Evolutionary conservation across 2,329 filamentous ascomycete species (phyloP).

Genomic region (Arthrobotrys megalospora): DNA sequence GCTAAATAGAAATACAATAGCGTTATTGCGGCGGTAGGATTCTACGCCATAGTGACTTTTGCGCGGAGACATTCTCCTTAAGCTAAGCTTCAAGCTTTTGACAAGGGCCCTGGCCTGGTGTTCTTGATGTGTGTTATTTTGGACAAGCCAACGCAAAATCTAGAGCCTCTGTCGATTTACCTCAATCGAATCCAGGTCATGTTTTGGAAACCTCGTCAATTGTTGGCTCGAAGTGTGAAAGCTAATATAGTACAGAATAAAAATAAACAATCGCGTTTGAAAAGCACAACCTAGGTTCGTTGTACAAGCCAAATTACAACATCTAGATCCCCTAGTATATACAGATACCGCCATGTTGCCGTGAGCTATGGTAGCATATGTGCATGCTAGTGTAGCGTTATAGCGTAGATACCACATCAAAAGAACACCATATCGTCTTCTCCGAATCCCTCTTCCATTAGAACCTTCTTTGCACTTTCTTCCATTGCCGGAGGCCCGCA

Average conservation of each 20-base stretch:
- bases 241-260: no score
- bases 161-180: no score
- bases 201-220: no score
- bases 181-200: no score
- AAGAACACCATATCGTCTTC: constrained; percentile 84
- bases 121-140: not conserved
- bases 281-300: no score
- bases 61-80: constrained; percentile 56
- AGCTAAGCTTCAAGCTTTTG: constrained; percentile 2
- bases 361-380: not conserved
- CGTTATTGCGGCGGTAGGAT: constrained; percentile 20
- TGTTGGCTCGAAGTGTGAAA: no score
- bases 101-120: not conserved
- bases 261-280: no score
- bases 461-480: constrained; percentile 74
- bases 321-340: no score
- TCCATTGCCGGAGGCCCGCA: constrained; percentile 86
- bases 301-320: no score
- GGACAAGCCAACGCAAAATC: not conserved
- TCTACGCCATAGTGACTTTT: constrained; percentile 3
- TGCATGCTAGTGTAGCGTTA: no score
- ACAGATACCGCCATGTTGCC: no score
- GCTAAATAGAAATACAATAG: constrained; percentile 12
- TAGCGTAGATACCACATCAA: no score
- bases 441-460: constrained; percentile 78